Evolutionary conservation across 805 yeast genomes (phyloP).

Genomic region (Candida tibetensis): DNA sequence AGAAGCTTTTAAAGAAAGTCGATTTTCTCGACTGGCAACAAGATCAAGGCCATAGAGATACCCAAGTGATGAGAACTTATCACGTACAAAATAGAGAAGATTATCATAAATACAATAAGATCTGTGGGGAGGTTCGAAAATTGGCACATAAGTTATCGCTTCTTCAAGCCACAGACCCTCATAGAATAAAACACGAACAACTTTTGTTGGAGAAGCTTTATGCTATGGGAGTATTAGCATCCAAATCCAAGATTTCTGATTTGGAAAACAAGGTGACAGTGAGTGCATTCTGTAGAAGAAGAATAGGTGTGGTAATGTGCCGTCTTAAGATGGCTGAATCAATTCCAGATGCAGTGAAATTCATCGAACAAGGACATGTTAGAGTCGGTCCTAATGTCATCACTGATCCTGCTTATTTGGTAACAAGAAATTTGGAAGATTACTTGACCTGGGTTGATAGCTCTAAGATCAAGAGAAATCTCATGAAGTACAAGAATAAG

Average conservation of each 20-base stretch:
- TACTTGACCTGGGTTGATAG: conserved; percentile 97
- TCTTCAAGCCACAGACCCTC: conserved; percentile 83
- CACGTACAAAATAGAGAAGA: conserved; percentile 95
- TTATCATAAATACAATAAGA: conserved; percentile 87
- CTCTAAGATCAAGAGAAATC: conserved; percentile 86
- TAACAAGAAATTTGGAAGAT: conserved; percentile 92
- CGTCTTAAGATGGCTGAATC: conserved; percentile 91
- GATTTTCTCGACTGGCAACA: conserved; percentile 98
- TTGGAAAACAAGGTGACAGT: conserved; percentile 90
- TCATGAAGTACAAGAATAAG: conserved; percentile 80
- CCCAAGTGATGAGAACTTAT: conserved; percentile 94
- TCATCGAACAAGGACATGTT: conserved; percentile 95
- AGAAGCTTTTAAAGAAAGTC: conserved; percentile 89
- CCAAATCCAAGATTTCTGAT: conserved; percentile 88
- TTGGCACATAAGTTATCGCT: conserved; percentile 82
- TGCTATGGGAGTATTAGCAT: conserved; percentile 81
- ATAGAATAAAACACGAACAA: conserved; percentile 84
- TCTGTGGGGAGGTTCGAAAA: conserved; percentile 89
- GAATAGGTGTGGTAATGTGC: conserved; percentile 94
- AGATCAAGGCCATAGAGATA: conserved; percentile 91
- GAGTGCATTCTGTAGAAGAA: conserved; percentile 85
- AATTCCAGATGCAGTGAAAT: conserved; percentile 82
- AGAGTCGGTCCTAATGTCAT: conserved; percentile 95
- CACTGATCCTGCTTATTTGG: conserved; percentile 92
- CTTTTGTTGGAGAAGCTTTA: conserved; percentile 82